A percentile compares a stretch with the other conserved stretches of the same genome.
Evolutionary conservation across 1,139 yeast genomes (phyloP).

Genomic region (Nadsonia starkeyi-henricii): DNA sequence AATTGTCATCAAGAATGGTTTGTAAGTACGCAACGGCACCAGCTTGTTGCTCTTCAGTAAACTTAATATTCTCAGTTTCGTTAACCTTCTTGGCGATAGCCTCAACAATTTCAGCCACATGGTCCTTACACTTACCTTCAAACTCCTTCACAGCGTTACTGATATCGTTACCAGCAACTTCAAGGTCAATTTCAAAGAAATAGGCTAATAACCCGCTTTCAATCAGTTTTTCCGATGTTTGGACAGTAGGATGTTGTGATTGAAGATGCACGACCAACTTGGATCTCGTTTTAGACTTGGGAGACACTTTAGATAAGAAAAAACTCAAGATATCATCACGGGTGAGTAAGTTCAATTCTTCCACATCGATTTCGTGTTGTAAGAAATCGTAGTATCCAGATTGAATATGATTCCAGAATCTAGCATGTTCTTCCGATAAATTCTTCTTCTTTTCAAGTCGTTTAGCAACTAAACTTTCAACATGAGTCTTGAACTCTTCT

Average conservation of each 20-base stretch:
- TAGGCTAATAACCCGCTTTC: background rate
- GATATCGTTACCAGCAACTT: slow-evolving; percentile 35
- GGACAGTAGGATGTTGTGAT: slow-evolving; percentile 32
- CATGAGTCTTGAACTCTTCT: slow-evolving; percentile 55
- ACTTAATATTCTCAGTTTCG: background rate
- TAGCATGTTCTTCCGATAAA: slow-evolving; percentile 55
- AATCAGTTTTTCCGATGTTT: slow-evolving; percentile 7
- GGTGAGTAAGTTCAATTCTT: slow-evolving; percentile 37
- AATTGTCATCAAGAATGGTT: slow-evolving; percentile 1
- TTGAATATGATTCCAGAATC: slow-evolving; percentile 54
- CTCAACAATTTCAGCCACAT: slow-evolving; percentile 11
- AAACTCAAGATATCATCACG: slow-evolving; percentile 45
- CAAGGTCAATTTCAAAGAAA: slow-evolving; percentile 11
- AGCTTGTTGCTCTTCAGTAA: slow-evolving; percentile 1
- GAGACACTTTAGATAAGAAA: slow-evolving; percentile 34
- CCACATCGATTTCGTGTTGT: slow-evolving; percentile 40
- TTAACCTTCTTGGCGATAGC: slow-evolving; percentile 6
- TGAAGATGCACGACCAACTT: slow-evolving; percentile 54
- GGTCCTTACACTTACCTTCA: slow-evolving; percentile 14
- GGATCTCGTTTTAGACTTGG: slow-evolving; percentile 27
- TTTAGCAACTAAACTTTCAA: slow-evolving; percentile 50
- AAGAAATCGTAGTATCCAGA: slow-evolving; percentile 70
- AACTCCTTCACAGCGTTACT: slow-evolving; percentile 52
- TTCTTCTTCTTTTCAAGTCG: slow-evolving; percentile 64
- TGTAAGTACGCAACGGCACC: background rate